Conservation (phyloP, 1,284 basidiomycete genomes). For the Hymenochaete sp. region DNA sequence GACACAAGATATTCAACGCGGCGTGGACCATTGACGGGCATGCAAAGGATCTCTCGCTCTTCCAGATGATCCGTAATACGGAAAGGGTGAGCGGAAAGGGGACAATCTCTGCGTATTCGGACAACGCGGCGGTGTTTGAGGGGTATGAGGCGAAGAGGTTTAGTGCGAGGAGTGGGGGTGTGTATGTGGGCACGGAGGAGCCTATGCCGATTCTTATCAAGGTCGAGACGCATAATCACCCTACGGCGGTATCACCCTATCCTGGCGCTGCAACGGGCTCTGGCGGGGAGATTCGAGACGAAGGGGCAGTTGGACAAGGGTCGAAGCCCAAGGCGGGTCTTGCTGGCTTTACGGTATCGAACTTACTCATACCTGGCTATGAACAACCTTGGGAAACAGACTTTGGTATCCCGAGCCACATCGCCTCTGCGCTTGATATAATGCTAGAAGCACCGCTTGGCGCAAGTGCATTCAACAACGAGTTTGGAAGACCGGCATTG, state of each 20-base stretch:
- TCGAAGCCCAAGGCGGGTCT: slow-evolving; percentile 97
- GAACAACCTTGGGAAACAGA: slow-evolving; percentile 88
- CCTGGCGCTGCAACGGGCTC: slow-evolving; percentile 97
- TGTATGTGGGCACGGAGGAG: slow-evolving; percentile 56
- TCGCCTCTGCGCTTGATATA: slow-evolving; percentile 91
- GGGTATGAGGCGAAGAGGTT: slow-evolving; percentile 81
- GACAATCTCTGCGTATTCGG: slow-evolving; percentile 95
- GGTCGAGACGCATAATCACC: slow-evolving; percentile 99
- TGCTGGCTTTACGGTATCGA: slow-evolving; percentile 91
- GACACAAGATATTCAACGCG: slow-evolving; percentile 99
- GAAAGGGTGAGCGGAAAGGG: slow-evolving; percentile 69
- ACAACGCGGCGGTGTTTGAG: slow-evolving; percentile 93
- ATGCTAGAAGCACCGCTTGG: slow-evolving; percentile 97
- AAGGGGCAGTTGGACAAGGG: slow-evolving; percentile 91
- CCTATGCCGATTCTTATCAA: slow-evolving; percentile 92
- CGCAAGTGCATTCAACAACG: slow-evolving; percentile 96
- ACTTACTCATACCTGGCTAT: slow-evolving; percentile 84
- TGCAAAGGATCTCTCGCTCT: slow-evolving; percentile 71
- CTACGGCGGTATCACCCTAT: slow-evolving; percentile 96
- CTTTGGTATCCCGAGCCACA: slow-evolving; percentile 85
- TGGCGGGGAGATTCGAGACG: slow-evolving; percentile 96
- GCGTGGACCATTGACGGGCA: slow-evolving; percentile 84
- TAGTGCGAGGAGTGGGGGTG: slow-evolving; percentile 43
- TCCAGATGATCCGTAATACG: slow-evolving; percentile 98
- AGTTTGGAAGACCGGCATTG: slow-evolving; percentile 89